Conservation (phyloP, 1,284 basidiomycete genomes). For the Ganoderma leucocontextum region DNA sequence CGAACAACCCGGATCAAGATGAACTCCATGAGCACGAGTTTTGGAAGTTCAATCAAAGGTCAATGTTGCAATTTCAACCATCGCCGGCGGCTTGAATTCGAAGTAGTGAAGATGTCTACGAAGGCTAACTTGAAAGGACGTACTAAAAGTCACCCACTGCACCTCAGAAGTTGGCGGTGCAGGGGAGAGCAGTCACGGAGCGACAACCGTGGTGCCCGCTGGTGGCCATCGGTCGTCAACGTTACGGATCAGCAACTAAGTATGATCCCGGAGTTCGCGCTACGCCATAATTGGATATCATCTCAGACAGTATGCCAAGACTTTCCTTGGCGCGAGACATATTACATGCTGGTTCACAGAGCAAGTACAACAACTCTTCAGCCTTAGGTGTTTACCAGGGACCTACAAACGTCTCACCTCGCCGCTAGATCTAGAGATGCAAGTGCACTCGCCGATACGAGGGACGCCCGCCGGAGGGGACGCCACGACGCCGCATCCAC, state of each 20-base stretch:
- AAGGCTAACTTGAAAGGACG: too few relatives aligned
- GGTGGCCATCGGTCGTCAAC: background rate
- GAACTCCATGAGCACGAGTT: background rate
- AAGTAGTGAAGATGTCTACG: too few relatives aligned
- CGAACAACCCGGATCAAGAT: conserved; percentile 16
- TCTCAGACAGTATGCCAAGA: background rate
- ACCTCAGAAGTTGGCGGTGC: background rate
- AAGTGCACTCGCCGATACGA: background rate
- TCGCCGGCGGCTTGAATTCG: too few relatives aligned
- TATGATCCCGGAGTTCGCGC: background rate
- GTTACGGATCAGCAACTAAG: background rate
- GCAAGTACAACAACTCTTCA: too few relatives aligned
- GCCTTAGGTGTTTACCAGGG: background rate
- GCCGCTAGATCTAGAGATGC: background rate
- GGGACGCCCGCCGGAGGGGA: too few relatives aligned
- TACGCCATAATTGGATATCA: background rate
- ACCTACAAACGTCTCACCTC: background rate
- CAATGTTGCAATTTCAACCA: background rate
- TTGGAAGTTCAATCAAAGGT: too few relatives aligned
- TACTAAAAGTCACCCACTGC: background rate
- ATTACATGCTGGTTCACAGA: too few relatives aligned
- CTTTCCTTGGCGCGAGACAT: background rate
- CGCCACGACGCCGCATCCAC: background rate
- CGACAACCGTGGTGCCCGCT: background rate
- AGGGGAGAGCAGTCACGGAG: background rate